These are phyloP conservation scores for Tardiomyces depauwii DNA, from an alignment of 1,139 yeast genomes.

Conservation along the genomic window DNA sequence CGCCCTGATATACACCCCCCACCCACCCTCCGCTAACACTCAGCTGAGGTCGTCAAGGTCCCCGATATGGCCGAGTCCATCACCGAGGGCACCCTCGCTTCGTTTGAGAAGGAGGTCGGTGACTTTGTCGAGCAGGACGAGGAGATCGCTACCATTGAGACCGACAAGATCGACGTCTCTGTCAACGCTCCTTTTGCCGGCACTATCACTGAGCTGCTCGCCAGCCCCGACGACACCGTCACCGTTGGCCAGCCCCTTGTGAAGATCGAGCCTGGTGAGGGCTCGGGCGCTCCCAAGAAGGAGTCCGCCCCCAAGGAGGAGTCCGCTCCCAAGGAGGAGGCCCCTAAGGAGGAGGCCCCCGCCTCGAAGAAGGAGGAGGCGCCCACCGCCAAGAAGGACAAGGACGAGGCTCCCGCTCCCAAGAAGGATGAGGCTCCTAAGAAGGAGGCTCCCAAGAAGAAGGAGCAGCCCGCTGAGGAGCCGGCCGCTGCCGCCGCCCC, in stretches of 20 bases:
- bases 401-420: slow-evolving; percentile 20
- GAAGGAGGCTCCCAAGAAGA: slow-evolving; percentile 20
- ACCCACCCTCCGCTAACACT: no score
- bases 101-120: slow-evolving; percentile 68
- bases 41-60: slow-evolving; percentile 49
- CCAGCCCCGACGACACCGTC: slow-evolving; percentile 82
- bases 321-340: slow-evolving; percentile 19
- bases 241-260: slow-evolving; percentile 92
- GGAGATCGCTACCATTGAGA: slow-evolving; percentile 91
- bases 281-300: slow-evolving; percentile 45
- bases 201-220: slow-evolving; percentile 75
- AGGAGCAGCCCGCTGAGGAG: slow-evolving; percentile 23
- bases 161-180: slow-evolving; percentile 96
- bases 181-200: slow-evolving; percentile 94
- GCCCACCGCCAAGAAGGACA: slow-evolving; percentile 20
- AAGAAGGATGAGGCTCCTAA: slow-evolving; percentile 14
- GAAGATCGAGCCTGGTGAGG: slow-evolving; percentile 79
- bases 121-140: slow-evolving; percentile 84
- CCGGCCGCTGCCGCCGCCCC: slow-evolving; percentile 32
- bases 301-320: slow-evolving; percentile 30
- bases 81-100: slow-evolving; percentile 89
- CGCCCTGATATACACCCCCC: no score
- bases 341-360: slow-evolving; percentile 22
- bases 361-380: slow-evolving; percentile 16
- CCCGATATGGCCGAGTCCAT: slow-evolving; percentile 99